Evolutionary conservation across 2,329 filamentous ascomycete genomes (phyloP), one percentile per base, ranked within the genome.

Genomic region (Diplodia mutila): DNA sequence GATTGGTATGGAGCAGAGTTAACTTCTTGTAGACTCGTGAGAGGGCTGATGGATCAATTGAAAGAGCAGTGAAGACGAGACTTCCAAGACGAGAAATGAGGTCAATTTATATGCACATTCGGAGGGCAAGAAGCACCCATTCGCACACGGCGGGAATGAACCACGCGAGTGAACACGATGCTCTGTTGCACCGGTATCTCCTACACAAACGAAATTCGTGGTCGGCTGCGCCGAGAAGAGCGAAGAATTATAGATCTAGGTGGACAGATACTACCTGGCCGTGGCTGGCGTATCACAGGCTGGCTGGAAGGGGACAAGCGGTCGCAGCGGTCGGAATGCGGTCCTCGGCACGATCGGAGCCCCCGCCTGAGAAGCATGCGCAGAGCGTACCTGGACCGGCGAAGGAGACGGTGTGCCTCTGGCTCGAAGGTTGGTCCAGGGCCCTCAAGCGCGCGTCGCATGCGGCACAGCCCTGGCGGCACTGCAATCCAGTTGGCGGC

Each of bases 381-480:
- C 42, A 27, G 55, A 46, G 29, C 29, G 21, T 46, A 42, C 25
- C 25, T 39, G n/a, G 42, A 29, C 54, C 16, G 54, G 16, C 5
- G 25, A 48, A 18, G 18, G 9, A 42, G 23, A 61, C 59, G 59
- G 29, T 18, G 27, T 18, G 16, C 5, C 18, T 21, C 42, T 63
- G 59, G 59, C 42, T 46, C 42, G 46, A 32, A 32, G 23, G 57
- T 49, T 49, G 32, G 27, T 39, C 48, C 21, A 3, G 37, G 12
- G 37, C 18, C 16, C 48, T 49, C 29, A 23, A 11, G 25, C 12
- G 53, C n/a, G 34, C 9, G 37, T 49, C 42, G 59, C 14, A 37
- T 63, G 59, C 59, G 59, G 59, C 59, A 63, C 42, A 63, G 39
- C 42, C 34, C 34, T 37, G 34, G 55, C 55, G 55, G 37, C 55